Base-by-base conservation (phyloP, 2,329 filamentous ascomycete species). In the Incumbomyces delicatus region DNA sequence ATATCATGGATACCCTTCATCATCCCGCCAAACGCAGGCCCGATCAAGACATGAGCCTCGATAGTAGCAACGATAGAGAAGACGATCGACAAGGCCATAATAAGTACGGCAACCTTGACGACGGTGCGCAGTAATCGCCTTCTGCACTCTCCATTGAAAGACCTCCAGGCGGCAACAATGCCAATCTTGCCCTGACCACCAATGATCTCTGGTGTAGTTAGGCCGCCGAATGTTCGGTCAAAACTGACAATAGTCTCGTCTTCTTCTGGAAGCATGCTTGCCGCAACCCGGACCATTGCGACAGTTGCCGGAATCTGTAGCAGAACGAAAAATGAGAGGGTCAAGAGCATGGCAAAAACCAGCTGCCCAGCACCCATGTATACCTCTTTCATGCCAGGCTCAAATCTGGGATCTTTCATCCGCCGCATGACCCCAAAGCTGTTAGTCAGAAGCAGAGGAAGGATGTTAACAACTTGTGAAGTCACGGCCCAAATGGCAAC, bases 221-320 rank as follows among this genome's bases (percentile, higher is more conserved):
- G 83, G 57, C 86, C 86, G 53, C 76, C 78, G 60, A 94, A 94
- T 27, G 82, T 83, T 54, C 88, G 85, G 71, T 96, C 90, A 59
- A 96, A 95, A 29, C 87, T 83, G 31, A 96, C 81, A 53, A 95
- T 85, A 20, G 86, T 80, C 67, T 94, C 83, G 55, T 88, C 77
- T 14, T 86, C 81, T 49, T 87, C 82, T 1, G 87, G 78, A 2
- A 96, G 78, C 57, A 95, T 80, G 41, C 86, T 90, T 6, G 89
- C 88, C 63, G 94, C 87, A 31, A 95, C 81, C 52, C 90, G 87
- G 54, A 84, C 74, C 49, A 94, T 78, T 17, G 86, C 77, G 29
- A 90, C 84, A 49, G 78, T 75, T 33, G 86, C 78, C 14, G 90
- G 89, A 47, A 95, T 75, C 52, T 86, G 72, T 50, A 89, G 65